Percentiles rank a stretch among this genome's conserved stretches.
phyloP scores from a whole-genome alignment of 805 yeast genomes.

The Saccharomycopsis fibuligera region DNA sequence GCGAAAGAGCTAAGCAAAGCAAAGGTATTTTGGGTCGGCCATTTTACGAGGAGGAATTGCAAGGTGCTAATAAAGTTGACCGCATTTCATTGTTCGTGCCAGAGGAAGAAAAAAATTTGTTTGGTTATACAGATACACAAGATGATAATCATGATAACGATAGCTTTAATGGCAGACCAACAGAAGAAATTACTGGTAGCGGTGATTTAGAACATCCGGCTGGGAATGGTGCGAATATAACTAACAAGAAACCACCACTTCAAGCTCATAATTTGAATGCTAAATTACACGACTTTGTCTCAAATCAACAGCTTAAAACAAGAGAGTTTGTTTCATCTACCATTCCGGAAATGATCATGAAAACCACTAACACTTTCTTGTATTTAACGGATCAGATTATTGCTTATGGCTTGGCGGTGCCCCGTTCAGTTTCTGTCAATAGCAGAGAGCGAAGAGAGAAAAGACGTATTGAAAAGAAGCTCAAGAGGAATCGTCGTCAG shows the following conservation, averaged over 20 bases:
- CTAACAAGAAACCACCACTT: background rate
- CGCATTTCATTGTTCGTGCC: slow-evolving; percentile 17
- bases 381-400: slow-evolving; percentile 47
- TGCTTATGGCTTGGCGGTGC: slow-evolving; percentile 52
- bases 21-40: slow-evolving; percentile 72
- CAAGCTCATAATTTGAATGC: slow-evolving; percentile 1
- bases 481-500: no score
- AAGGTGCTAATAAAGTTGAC: slow-evolving; percentile 21
- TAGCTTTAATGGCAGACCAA: slow-evolving; percentile 24
- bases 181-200: slow-evolving; percentile 6
- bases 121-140: background rate
- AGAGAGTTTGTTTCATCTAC: slow-evolving; percentile 5
- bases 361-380: slow-evolving; percentile 35
- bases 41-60: slow-evolving; percentile 60
- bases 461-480: slow-evolving; percentile 18
- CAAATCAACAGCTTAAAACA: slow-evolving; percentile 18
- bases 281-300: slow-evolving; percentile 6
- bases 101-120: slow-evolving; percentile 9
- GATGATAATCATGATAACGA: slow-evolving; percentile 19
- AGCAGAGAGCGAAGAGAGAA: slow-evolving; percentile 24
- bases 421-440: slow-evolving; percentile 38
- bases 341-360: slow-evolving; percentile 23
- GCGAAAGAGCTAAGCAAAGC: slow-evolving; percentile 55
- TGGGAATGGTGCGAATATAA: background rate
- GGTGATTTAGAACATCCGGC: background rate